Base-by-base conservation (phyloP, 225 moss, liverwort and hornwort species). In the Polytrichum formosum region DNA sequence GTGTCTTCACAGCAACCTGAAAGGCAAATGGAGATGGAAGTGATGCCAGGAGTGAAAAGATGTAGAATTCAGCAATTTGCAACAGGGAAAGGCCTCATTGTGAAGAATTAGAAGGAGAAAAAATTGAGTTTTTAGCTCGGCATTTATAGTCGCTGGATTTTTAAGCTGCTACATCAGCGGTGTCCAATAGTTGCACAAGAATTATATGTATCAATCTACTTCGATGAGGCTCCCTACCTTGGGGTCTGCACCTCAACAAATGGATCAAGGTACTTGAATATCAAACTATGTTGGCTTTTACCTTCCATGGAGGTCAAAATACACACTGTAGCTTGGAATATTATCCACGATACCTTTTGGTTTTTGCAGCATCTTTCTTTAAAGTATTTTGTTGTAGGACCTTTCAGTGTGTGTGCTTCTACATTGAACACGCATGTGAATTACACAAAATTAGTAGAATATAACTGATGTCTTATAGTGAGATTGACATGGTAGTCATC, bases 1-100 rank as follows among this genome's bases (percentile, higher is more conserved):
- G 65, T 61, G 18, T 77, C 58, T 19, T 21, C 62, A 59, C 71
- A 80, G 74, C 80, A 80, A 77, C 33, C 31, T 61, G 56, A 21
- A 55, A 70, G 64, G 67, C 77, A 25, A 4, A 84, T 84, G 80
- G 84, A 81, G 70, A 78, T 84, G 84, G 84, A 81, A 67, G 84
- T 75, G 53, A 69, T 75, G 78, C 67, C 78, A 55, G 71, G 58
- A 58, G 37, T 78, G 70, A 59, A 26, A 56, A 33, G 71, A 63
- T 25, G 1, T 63, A 75, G 64, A 62, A 30, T 81, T 18, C 72
- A 46, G 54, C 69, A 56, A 70, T 20, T 75, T 66, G 56, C 56
- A 65, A 66, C 63, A 69, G 80, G 66, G 72, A 75, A 77, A 17
- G 46, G 60, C 59, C 46, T 72, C 22, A 33, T 70, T 13, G 69